phyloP scores from a whole-genome alignment of 164 flowering plant genomes.

The Magnolia kwangsiensis region DNA sequence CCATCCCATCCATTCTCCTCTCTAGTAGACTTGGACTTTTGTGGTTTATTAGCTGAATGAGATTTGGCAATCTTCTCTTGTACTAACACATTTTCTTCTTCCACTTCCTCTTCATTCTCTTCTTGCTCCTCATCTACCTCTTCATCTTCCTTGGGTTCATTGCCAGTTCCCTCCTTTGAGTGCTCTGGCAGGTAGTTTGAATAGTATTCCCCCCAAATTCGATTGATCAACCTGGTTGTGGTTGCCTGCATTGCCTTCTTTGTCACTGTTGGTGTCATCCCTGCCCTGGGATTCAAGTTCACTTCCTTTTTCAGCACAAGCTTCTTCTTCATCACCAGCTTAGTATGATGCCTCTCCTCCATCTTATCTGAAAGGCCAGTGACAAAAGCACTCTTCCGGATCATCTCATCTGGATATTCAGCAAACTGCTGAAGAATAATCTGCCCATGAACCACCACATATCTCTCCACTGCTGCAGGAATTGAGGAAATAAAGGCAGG shows the following conservation, averaged over 20 bases:
- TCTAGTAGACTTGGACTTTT: slow-evolving; percentile 16
- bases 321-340: slow-evolving; percentile 67
- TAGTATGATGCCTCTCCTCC: slow-evolving; percentile 80
- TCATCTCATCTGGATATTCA: slow-evolving; percentile 66
- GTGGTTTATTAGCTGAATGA: slow-evolving; percentile 23
- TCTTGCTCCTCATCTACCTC: slow-evolving; percentile 37
- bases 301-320: slow-evolving; percentile 27
- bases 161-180: slow-evolving; percentile 36
- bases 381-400: slow-evolving; percentile 62
- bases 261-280: slow-evolving; percentile 37
- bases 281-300: slow-evolving; percentile 75
- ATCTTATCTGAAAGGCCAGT: slow-evolving; percentile 54
- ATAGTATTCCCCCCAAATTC: slow-evolving; percentile 90
- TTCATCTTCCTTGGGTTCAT: slow-evolving; percentile 47
- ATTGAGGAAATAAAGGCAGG: slow-evolving; percentile 61
- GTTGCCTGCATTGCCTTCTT: slow-evolving; percentile 82
- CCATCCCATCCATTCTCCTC: slow-evolving; percentile 63
- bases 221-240: slow-evolving; percentile 67
- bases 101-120: slow-evolving; percentile 35
- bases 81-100: slow-evolving; percentile 20
- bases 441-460: slow-evolving; percentile 82
- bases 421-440: slow-evolving; percentile 71
- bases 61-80: slow-evolving; percentile 18
- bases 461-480: slow-evolving; percentile 59
- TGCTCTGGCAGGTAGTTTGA: slow-evolving; percentile 69